phyloP scores from a whole-genome alignment of 257 asterid genomes.

The Nicotiana undulata region DNA sequence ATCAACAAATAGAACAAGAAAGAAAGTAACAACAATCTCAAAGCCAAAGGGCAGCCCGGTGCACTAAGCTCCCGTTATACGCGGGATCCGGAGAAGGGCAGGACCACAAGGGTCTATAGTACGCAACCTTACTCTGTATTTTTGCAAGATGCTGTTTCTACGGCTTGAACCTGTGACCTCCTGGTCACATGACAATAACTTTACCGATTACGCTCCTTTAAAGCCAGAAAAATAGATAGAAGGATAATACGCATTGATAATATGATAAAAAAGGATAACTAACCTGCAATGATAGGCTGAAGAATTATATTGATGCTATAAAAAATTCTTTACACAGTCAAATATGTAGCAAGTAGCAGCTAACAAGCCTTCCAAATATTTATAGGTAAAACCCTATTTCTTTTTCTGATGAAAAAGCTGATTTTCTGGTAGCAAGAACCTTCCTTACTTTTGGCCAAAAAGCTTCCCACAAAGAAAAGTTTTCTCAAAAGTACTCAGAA shows the following conservation, averaged over 20 bases:
- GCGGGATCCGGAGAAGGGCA: no score
- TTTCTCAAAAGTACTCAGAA: not conserved
- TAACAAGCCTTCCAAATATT: not conserved
- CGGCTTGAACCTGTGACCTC: no score
- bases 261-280: not conserved
- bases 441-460: not conserved
- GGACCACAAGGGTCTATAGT: no score
- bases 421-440: not conserved
- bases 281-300: not conserved
- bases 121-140: no score
- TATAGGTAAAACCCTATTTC: not conserved
- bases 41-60: no score
- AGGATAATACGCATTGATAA: not conserved
- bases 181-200: no score
- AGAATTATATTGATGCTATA: not conserved
- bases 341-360: not conserved
- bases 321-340: not conserved
- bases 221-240: no score
- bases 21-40: no score
- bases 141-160: no score
- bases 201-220: no score
- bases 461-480: not conserved
- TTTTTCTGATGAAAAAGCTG: not conserved
- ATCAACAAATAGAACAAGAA: no score
- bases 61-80: no score